Percentiles rank a stretch among this genome's conserved stretches.
Conservation (phyloP, 495 filamentous ascomycete species). For the Mytilinidion resinicola region DNA sequence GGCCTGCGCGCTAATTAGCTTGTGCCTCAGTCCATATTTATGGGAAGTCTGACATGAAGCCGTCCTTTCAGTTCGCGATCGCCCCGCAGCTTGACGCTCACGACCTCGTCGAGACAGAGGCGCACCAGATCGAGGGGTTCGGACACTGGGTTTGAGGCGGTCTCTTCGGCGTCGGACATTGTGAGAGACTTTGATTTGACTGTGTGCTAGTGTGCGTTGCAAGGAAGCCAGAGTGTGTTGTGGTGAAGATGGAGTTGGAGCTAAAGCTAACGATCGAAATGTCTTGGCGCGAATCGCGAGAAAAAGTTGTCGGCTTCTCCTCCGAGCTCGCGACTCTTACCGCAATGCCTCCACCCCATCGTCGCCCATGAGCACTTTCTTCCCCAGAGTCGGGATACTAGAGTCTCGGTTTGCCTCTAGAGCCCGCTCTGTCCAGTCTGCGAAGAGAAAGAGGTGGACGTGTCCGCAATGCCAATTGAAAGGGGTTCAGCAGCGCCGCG, state of each 20-base stretch:
- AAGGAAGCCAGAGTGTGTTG: too few relatives aligned
- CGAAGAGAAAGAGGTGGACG: not conserved
- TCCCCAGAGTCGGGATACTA: conserved; percentile 18
- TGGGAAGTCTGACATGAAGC: conserved; percentile 63
- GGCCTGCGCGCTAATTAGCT: conserved; percentile 51
- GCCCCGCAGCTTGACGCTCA: conserved; percentile 93
- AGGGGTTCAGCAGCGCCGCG: not conserved
- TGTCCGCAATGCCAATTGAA: conserved; percentile 1
- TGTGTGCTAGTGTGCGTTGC: not conserved
- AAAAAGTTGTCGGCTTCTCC: not conserved
- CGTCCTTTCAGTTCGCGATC: conserved; percentile 93
- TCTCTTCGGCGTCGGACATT: conserved; percentile 72
- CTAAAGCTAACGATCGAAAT: not conserved
- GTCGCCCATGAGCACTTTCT: conserved; percentile 5
- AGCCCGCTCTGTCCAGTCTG: not conserved
- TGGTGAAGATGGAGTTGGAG: too few relatives aligned
- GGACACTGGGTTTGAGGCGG: conserved; percentile 55
- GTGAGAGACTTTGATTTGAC: conserved; percentile 8
- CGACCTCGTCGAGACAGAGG: conserved; percentile 86
- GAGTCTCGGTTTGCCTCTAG: not conserved
- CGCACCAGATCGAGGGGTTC: conserved; percentile 94
- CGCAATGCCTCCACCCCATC: not conserved
- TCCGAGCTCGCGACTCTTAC: too few relatives aligned
- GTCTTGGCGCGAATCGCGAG: not conserved
- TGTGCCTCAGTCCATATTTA: not conserved